Base-by-base conservation (phyloP, 2,329 filamentous ascomycete species). In the Aspergillus latus region DNA sequence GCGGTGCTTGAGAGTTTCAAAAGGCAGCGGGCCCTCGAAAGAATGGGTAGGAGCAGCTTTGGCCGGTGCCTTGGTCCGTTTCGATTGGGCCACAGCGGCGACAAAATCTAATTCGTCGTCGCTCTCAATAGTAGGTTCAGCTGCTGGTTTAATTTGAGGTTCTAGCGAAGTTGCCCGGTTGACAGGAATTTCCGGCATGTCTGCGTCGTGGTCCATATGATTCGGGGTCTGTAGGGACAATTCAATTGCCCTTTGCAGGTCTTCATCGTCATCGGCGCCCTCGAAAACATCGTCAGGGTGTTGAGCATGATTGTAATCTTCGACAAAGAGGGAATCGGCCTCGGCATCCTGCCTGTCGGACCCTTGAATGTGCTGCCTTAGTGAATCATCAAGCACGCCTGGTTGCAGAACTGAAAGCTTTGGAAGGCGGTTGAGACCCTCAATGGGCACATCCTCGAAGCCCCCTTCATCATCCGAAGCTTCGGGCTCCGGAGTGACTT, bases 371-470 rank as follows among this genome's bases (percentile, higher is more conserved):
- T 66, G 64, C 32, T 70, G 66, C 30, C 65, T 62, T 54, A 75
- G 66, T 26, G 72, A 70, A 52, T 72, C 61, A 54, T 76, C 69
- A 59, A 76, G 71, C 50, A 63, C 63, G 11, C 71, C 72, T 11
- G 72, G 64, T 52, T 70, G 71, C 21, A 75, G 66, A 32, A 76
- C 73, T 48, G 74, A 74, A 34, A 78, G 68, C 63, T 87, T 93
- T 0, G 92, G 91, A 13, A 97, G 75, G 49, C 92, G 82, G 65
- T 97, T 97, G 10, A 97, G 68, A 0, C 92, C 92, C 70, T 94
- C 90, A 47, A 97, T 92, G 0, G 92, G 92, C 3, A 97, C 88
- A 72, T 97, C 92, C 70, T 97, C 92, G 65, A 97, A 97, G 4
- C 88, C 88, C 0, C 89, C 88, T 2, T 89, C 87, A 4, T 89